Evolutionary conservation across 2,329 filamentous ascomycete genomes (phyloP), one percentile per base, ranked within the genome.

Genomic region (Calonectria crousiana): DNA sequence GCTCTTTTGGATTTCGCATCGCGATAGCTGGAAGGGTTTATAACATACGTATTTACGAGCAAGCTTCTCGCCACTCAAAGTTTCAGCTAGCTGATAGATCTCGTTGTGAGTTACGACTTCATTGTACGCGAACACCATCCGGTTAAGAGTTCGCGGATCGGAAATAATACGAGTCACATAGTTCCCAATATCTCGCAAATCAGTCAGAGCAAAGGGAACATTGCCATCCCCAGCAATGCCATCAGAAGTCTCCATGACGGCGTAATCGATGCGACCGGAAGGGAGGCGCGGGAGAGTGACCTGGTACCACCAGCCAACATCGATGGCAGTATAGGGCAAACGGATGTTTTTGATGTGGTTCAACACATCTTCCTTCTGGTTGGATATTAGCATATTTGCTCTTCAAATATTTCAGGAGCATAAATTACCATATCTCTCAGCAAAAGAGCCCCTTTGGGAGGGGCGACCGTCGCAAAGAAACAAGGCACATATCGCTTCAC

Each of bases 261-360:
- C 84, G 41, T 69, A 69, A 34, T 77, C 73, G 16, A 74, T 26
- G 0, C 74, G 78, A 1, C 81, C 81, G 0, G 82, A 84, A 0
- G 81, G 77, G 0, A 83, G 64, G 8, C 65, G 62, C 0, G 82
- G 82, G 6, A 80, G 13, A 11, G 83, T 82, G 34, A 89, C 75
- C 77, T 91, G 88, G 78, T 89, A 89, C 90, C 90, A 92, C 83
- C 84, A 91, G 28, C 90, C 90, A 14, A 90, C 85, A 77, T 92
- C 90, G 60, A 92, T 86, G 78, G 89, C 84, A 5, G 90, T 92
- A 81, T 88, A 92, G 0, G 89, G 88, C 0, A 92, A 83, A 41
- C 83, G 80, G 0, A 88, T 77, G 44, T 83, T 81, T 77, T 87
- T 86, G 68, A 91, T 84, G 65, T 89, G 85, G 73, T 89, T 85